These are phyloP conservation scores for Arabidopsis arenosa DNA, from an alignment of 345 rosid species.

Conservation along the genomic window DNA sequence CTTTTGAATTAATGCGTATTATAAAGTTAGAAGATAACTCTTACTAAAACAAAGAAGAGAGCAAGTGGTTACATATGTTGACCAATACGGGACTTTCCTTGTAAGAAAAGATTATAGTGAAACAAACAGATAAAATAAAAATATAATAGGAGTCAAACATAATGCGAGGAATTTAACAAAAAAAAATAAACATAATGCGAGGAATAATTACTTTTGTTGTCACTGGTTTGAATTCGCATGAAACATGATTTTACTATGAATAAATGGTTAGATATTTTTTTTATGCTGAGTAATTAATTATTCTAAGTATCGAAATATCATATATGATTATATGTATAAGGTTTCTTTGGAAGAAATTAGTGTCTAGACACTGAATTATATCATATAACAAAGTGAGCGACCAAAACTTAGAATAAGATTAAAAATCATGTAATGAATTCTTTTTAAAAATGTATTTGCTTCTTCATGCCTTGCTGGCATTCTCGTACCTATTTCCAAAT, in stretches of 20 bases:
- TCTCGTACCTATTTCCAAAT: background rate
- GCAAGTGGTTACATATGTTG: background rate
- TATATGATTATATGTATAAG: no score
- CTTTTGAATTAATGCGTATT: background rate
- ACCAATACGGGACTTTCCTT: conserved; percentile 20
- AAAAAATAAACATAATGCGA: background rate
- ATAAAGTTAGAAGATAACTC: conserved; percentile 4
- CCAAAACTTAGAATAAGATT: background rate
- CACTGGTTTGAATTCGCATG: background rate
- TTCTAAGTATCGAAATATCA: no score
- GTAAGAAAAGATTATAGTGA: background rate
- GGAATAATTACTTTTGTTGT: background rate
- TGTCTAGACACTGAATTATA: background rate
- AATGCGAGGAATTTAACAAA: background rate
- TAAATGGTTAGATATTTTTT: background rate
- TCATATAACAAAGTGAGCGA: background rate
- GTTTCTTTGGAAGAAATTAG: no score
- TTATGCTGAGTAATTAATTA: background rate
- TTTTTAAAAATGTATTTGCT: background rate
- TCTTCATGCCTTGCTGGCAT: background rate
- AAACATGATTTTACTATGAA: background rate
- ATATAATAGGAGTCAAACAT: background rate
- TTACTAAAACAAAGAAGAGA: background rate
- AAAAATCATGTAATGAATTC: background rate
- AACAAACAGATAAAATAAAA: background rate